A percentile compares a stretch with the other conserved stretches of the same genome.
These are phyloP conservation scores for Candida stauntonica DNA, from an alignment of 805 yeast genomes.

Conservation along the genomic window DNA sequence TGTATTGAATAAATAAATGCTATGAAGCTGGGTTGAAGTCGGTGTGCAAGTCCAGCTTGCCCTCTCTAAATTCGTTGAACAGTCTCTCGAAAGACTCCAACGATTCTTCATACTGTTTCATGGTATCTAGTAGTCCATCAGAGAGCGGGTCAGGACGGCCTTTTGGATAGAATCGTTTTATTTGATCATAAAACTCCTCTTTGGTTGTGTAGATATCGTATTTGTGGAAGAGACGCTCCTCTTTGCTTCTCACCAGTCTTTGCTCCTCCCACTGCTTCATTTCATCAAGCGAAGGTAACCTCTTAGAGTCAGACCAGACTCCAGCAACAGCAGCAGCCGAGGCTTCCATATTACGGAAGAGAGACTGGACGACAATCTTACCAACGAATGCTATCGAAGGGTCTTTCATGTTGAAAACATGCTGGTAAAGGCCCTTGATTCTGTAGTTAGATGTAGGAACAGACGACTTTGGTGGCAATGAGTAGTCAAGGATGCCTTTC, in stretches of 20 bases:
- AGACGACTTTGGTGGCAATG: constrained; percentile 21
- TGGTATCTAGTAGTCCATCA: constrained; percentile 17
- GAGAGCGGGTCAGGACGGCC: constrained; percentile 32
- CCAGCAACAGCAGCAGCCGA: constrained; percentile 54
- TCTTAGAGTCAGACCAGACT: constrained; percentile 42
- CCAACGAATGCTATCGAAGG: constrained; percentile 45
- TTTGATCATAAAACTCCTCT: constrained; percentile 28
- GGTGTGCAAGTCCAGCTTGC: constrained; percentile 11
- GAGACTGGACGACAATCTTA: constrained; percentile 34
- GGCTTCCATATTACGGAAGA: constrained; percentile 47
- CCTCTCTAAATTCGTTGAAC: constrained; percentile 20
- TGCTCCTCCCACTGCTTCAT: constrained; percentile 34
- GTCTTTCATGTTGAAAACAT: constrained; percentile 41
- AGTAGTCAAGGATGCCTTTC: constrained; percentile 21
- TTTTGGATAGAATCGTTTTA: constrained; percentile 27
- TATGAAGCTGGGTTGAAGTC: too few relatives aligned
- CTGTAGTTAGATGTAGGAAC: constrained; percentile 29
- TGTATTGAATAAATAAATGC: too few relatives aligned
- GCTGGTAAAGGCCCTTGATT: constrained; percentile 40
- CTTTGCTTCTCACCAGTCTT: constrained; percentile 21
- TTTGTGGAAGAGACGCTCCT: constrained; percentile 32
- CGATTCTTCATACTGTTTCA: constrained; percentile 14
- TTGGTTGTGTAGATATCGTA: constrained; percentile 29
- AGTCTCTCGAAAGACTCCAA: constrained; percentile 19
- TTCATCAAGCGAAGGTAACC: constrained; percentile 37